Base-by-base conservation (phyloP, 2,329 filamentous ascomycete species). In the Phialocephala subalpina region DNA sequence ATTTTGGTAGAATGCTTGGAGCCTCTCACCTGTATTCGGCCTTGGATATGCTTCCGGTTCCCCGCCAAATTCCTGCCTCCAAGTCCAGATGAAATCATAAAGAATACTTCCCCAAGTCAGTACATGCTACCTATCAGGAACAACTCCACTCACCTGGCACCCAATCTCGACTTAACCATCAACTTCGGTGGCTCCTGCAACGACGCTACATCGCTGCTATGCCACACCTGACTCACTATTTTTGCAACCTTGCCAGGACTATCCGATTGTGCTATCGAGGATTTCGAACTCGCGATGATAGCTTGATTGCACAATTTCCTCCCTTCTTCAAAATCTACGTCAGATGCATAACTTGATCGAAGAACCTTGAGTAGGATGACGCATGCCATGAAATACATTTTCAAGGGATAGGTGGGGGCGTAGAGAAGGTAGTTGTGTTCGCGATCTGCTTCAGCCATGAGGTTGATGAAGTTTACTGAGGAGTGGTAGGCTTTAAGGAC, bases 141-240 rank as follows among this genome's bases (percentile, higher is more conserved):
- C 6, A 27, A n/a, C 9, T 22, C 5, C 5, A 55, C 58, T 33
- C 12, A 63, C 64, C 64, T 63, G 33, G 59, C 64, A 47, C 60
- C 60, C 18, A 62, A 52, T 38, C 64, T 42, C 3, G 64, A 62
- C 45, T 56, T 62, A 20, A 66, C 60, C 35, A 55, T 38, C 33
- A 66, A 58, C 11, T 45, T 18, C 18, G 64, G 64, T 18, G 60
- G 55, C 47, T 52, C 38, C 8, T 52, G 33, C 7, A 60, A 36
- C 45, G 29, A n/a, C 11, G 35, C 53, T 14, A 35, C 45, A 47
- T 38, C 20, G 8, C 45, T 18, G 45, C 60, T 60, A 49, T 64
- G 62, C 67, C 67, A 69, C 29, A 69, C 52, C 57, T 66, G 58
- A 16, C 59, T 47, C 4, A 69, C 49, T 25, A 65, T 66, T 35